Evolutionary conservation across 257 asterid species (phyloP), one percentile per base, ranked within the genome.

Genomic region (Solanum corneliomulleri): DNA sequence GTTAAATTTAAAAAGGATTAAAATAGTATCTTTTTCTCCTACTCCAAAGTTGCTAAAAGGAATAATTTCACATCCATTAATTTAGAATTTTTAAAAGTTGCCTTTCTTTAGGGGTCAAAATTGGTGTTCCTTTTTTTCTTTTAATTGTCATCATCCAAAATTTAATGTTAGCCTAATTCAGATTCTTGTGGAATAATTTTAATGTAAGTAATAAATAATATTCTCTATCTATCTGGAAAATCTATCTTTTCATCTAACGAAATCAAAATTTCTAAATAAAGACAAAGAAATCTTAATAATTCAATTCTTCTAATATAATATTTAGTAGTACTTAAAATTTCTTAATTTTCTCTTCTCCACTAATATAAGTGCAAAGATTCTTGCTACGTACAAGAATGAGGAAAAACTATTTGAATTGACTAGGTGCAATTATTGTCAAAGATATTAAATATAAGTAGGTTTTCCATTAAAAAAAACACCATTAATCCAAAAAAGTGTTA

Each of bases 251-350:
- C 15, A 1, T 27, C 0, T 7, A 27, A 27, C 0, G 0, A 68
- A 68, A 13, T 14, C 7, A 2, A 15, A 7, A 3, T 31, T 15
- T 68, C 18, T 6, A 7, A 68, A 3, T 13, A 27, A 27, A 29
- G 0, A 27, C 0, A 0, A 29, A 29, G 1, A 0, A 3, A 6
- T 31, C 8, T 8, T 4, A 8, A 31, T 2, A 12, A 1, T 3
- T 29, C 1, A 0, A 3, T 69, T 69, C 1, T 69, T 69, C 1
- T 1, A 1, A 29, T 29, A 16, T 31, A 69, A 69, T 15, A 31
- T 31, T 9, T 29, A 69, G 13, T 69, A 23, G 1, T 69, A 2
- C 11, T 69, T 69, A 41, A 69, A 16, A 16, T 69, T 69, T 69
- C 33, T 69, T 18, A 7, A 29, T 11, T 66, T 5, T 25, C 35